Evolutionary conservation across 208 protist genomes (phyloP).

Genomic region (Leishmania martiniquensis): DNA sequence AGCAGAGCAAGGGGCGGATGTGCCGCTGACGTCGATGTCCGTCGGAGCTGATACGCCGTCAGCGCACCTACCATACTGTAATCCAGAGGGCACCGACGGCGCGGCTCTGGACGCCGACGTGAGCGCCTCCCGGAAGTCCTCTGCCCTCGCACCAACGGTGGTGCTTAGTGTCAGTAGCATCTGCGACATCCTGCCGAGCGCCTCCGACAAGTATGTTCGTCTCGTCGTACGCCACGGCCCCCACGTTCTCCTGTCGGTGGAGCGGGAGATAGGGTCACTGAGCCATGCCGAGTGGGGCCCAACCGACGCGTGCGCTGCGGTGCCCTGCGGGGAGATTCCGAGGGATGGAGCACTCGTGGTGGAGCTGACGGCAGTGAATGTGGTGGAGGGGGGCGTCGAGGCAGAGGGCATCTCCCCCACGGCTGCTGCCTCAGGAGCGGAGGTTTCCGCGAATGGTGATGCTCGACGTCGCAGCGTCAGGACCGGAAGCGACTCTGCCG

Average conservation of each 20-base stretch:
- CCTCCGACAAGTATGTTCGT: constrained; percentile 42
- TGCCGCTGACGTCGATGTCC: not conserved
- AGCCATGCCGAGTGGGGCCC: constrained; percentile 51
- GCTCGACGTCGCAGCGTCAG: not conserved
- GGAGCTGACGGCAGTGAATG: constrained; percentile 30
- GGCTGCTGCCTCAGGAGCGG: not conserved
- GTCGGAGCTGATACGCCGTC: not conserved
- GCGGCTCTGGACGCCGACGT: not conserved
- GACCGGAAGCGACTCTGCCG: not conserved
- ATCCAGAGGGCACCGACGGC: constrained; percentile 8
- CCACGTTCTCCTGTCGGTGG: constrained; percentile 44
- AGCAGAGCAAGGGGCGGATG: not conserved
- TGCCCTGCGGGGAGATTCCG: constrained; percentile 18
- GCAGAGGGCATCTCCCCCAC: not conserved
- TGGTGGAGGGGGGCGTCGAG: constrained; percentile 16
- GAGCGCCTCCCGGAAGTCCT: too few species aligned
- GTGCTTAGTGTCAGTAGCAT: constrained; percentile 64
- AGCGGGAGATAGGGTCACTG: constrained; percentile 32
- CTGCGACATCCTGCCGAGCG: constrained; percentile 43
- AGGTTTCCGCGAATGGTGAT: not conserved
- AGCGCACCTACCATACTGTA: constrained; percentile 22
- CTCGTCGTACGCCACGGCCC: constrained; percentile 45
- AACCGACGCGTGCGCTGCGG: constrained; percentile 41
- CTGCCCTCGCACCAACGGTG: constrained; percentile 23
- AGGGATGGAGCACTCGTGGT: constrained; percentile 12